Evolutionary conservation across 1,284 basidiomycete genomes (phyloP), one percentile per base, ranked within the genome.

Genomic region (Trametes pubescens): DNA sequence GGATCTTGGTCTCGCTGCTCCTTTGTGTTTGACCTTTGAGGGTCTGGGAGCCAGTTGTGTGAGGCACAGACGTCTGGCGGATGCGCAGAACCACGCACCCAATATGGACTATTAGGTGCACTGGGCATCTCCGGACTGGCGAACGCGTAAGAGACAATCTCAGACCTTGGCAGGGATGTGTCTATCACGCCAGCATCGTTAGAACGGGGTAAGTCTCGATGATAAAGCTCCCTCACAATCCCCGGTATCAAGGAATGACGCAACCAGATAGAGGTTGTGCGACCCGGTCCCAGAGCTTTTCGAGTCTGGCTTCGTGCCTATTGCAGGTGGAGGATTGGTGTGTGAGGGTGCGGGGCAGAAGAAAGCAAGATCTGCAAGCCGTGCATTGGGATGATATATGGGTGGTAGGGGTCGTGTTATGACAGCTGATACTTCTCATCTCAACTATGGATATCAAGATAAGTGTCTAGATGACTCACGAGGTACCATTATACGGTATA

Each of bases 201-300:
- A 43, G 16, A 4, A n/a, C 16, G 18, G 6, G 40, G 18, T 8
- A n/a, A 4, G 8, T n/a, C 3, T n/a, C 14, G 14, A 43, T 7
- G 18, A 3, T 18, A n/a, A 43, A 2, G 18, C 11, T 54, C 55
- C 66, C 85, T 69, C 74, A 91, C 90, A 89, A 65, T 88, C 82
- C 48, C 82, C 82, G 55, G 87, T 86, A 64, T 91, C 83, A 32
- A 90, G 72, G 66, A 82, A 85, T 53, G 80, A 82, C 24, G 82
- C 79, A 7, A 82, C 78, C 2, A 92, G 73, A 69, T 84, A 85
- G 21, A 86, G 53, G 1, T 59, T 61, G 21, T 67, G 64, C 70
- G 64, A 69, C 72, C 14, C 77, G 67, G 24, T 68, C 16, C 44
- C 48, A 24, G 24, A 47, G 22, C 55, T 62, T 51, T 69, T 70